Evolutionary conservation across 164 flowering plant genomes (phyloP), one percentile per base, ranked within the genome.

Genomic region (Vitis riparia): DNA sequence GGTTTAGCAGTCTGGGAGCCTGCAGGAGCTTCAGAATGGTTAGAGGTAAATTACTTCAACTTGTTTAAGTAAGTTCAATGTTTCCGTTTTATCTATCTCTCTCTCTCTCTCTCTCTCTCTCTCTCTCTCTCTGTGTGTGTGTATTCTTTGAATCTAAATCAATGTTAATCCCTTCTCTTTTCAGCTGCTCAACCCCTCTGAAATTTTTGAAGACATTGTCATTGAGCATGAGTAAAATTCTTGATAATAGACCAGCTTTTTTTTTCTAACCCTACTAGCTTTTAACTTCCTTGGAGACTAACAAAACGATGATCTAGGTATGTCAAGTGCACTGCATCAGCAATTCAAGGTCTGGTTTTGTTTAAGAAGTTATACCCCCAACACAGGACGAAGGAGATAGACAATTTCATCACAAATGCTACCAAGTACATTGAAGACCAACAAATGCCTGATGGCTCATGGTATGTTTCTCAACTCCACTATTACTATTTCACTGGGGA

Each of bases 1-100:
- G 85, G 85, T 44, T 7, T 82, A 30, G 5, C 85, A 19, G 79
- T 83, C 1, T 82, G 83, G 85, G 85, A 82, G 71, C 85, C 83
- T 1, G 78, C 76, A 29, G 73, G 77, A 66, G 76, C 78, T 60
- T 71, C 51, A 13, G 55, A 73, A 44, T 82, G 85, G 85, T 55
- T 82, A 66, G 85, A 82, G 82, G 85, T 75, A 73, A 72, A 52
- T 37, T 19, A 10, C 2, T 29, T 29, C 3, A 53, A 61, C 30
- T 59, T 9, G 37, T 17, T 56, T n/a, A n/a, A n/a, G n/a, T 19
- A 19, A 19, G 23, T 19, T 19, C 1, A 19, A 19, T 19, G 23
- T 19, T 19, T 19, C 23, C 23, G 1, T 19, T 19, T 15, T 19
- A 19, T 19, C 23, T 19, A 1, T 19, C 23, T 19, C 23, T 19